Evolutionary conservation across 78 protist species (phyloP), one percentile per base, ranked within the genome.

Genomic region (Polysphondylium violaceum): DNA sequence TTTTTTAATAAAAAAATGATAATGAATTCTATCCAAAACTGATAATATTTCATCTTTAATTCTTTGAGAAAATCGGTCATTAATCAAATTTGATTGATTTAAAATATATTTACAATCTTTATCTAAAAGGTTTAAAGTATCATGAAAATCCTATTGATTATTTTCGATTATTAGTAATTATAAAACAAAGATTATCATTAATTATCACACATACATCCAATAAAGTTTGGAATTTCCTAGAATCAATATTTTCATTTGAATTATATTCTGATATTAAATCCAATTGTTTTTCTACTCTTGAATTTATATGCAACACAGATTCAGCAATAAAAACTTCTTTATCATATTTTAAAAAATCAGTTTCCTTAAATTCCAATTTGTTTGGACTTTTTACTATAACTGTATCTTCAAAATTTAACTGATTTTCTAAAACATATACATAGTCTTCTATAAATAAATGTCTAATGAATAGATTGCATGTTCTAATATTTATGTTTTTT

Each of bases 301-400:
- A n/a, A n/a, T n/a, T n/a, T n/a, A n/a, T n/a, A n/a, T n/a, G n/a
- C n/a, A n/a, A n/a, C n/a, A n/a, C n/a, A n/a, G n/a, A n/a, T n/a
- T n/a, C n/a, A n/a, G n/a, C n/a, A n/a, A n/a, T n/a, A n/a, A n/a
- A n/a, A n/a, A n/a, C n/a, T n/a, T n/a, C n/a, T n/a, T n/a, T n/a
- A n/a, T n/a, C n/a, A n/a, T n/a, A n/a, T n/a, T n/a, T n/a, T n/a
- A n/a, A n/a, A n/a, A n/a, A n/a, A n/a, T n/a, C n/a, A n/a, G n/a
- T n/a, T n/a, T n/a, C n/a, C n/a, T n/a, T n/a, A n/a, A n/a, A n/a
- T n/a, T n/a, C n/a, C n/a, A n/a, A n/a, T n/a, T n/a, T n/a, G n/a
- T n/a, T n/a, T 53, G 17, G 31, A 64, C 72, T 36, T 64, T 64
- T 35, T 36, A 64, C 31, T 64, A 64, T 64, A 64, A 64, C 41